Conservation (phyloP, 2,329 filamentous ascomycete species). For the Xylaria multiplex region DNA sequence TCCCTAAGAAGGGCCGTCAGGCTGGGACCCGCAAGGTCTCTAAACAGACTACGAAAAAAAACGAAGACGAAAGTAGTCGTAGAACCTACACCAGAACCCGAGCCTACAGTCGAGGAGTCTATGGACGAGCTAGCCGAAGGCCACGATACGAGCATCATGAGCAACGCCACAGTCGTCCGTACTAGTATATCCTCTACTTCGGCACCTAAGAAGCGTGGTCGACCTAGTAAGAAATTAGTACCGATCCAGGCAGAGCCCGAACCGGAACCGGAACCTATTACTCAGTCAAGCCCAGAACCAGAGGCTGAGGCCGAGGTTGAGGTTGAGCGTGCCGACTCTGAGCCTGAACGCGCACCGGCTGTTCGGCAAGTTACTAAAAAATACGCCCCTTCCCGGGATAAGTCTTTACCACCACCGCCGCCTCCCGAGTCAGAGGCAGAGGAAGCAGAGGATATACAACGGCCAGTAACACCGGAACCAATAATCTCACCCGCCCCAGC, state of each 20-base stretch:
- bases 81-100: constrained; percentile 35
- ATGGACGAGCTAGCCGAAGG: constrained; percentile 49
- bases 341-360: constrained; percentile 29
- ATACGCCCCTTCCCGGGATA: constrained; percentile 37
- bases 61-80: constrained; percentile 50
- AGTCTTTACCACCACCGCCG: constrained; percentile 46
- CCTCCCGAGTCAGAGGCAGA: constrained; percentile 38
- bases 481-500: constrained; percentile 58
- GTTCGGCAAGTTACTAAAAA: constrained; percentile 38
- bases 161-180: constrained; percentile 56
- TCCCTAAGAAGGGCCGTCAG: constrained; percentile 67
- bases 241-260: constrained; percentile 47
- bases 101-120: constrained; percentile 33
- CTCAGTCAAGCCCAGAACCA: constrained; percentile 10
- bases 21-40: constrained; percentile 60
- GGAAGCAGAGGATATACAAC: constrained; percentile 27
- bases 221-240: constrained; percentile 48
- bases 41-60: constrained; percentile 60
- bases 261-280: constrained; percentile 31
- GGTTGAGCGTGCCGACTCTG: constrained; percentile 31
- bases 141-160: constrained; percentile 54
- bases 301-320: constrained; percentile 41
- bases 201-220: constrained; percentile 49
- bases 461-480: constrained; percentile 57
- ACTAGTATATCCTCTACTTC: constrained; percentile 46